Base-by-base conservation (phyloP, 2,329 filamentous ascomycete genomes). In the Aaosphaeria pasadenensis region DNA sequence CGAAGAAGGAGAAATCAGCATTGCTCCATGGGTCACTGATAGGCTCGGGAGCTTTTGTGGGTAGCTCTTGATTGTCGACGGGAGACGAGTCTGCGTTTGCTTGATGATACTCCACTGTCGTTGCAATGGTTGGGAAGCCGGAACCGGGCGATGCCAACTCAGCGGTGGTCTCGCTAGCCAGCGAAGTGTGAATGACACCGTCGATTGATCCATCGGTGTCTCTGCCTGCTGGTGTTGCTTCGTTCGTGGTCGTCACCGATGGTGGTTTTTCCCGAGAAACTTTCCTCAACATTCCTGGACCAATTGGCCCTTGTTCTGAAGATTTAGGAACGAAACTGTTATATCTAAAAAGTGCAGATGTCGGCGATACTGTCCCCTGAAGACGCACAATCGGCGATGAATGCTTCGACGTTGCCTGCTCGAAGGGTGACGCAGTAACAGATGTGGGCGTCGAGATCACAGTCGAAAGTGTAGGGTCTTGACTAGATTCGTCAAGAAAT, bases 311-410 rank as follows among this genome's bases (percentile, higher is more conserved):
- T 33, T 58, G 52, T 46, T 62, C 60, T 13, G 47, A 52, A 42
- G 50, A 41, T 9, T 56, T 42, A 2, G 66, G 65, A 11, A 68
- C 50, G 17, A 64, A 68, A 33, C 46, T 55, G 29, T 64, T 64
- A 4, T 51, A 45, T 6, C 59, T 58, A 50, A 67, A 69, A n/a
- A 58, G 36, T 1, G 66, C 59, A 11, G 67, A 64, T 11, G 67
- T 67, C 30, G 67, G 67, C 28, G 66, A 69, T 6, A 69, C 62
- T 5, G 57, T 59, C 17, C 58, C 60, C 44, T 55, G 53, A 11
- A 70, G 49, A n/a, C 65, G 62, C 30, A 67, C 63, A 6, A 69
- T 66, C 5, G 60, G 58, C 32, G 62, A 50, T 4, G 63, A 60
- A 44, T 64, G 51, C 48, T 58, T 59, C 1, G 62, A 49, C 11